Evolutionary conservation across 169 alveolate genomes (phyloP).

Genomic region (Plasmodium relictum): DNA sequence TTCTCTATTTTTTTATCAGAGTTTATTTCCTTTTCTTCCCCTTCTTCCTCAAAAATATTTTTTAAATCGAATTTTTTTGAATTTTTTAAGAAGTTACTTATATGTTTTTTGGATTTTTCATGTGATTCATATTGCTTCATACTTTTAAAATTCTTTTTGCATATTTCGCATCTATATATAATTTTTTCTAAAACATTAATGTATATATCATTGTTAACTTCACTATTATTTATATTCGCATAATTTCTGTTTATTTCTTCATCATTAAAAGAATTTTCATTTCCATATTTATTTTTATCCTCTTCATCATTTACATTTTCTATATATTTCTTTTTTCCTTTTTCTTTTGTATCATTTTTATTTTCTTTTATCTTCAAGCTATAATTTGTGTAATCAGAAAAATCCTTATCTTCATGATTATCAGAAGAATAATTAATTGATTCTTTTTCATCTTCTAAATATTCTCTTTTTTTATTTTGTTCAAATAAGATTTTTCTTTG

Average conservation of each 20-base stretch:
- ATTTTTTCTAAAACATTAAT: conserved; percentile 21
- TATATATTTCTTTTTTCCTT: neutral
- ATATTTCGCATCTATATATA: conserved; percentile 80
- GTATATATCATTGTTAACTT: neutral
- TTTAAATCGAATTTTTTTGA: conserved; percentile 6
- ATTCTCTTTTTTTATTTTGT: conserved; percentile 57
- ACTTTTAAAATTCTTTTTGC: conserved; percentile 83
- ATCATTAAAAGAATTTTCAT: neutral
- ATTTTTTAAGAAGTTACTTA: conserved; percentile 62
- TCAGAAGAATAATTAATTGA: neutral
- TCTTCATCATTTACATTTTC: neutral
- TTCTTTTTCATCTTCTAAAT: conserved; percentile 71
- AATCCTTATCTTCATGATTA: neutral
- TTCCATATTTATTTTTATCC: neutral
- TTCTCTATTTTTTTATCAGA: neutral
- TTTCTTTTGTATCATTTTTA: neutral
- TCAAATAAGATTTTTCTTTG: conserved; percentile 32
- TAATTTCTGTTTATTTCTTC: neutral
- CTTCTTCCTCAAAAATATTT: conserved; percentile 29
- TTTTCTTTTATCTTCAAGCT: neutral
- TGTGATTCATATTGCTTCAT: conserved; percentile 82
- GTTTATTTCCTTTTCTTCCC: neutral
- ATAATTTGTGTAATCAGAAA: neutral
- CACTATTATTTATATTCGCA: neutral
- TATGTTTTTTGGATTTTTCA: conserved; percentile 82